These are phyloP conservation scores for Melampsora larici-populina DNA, from an alignment of 1,284 basidiomycete species.

Conservation along the genomic window DNA sequence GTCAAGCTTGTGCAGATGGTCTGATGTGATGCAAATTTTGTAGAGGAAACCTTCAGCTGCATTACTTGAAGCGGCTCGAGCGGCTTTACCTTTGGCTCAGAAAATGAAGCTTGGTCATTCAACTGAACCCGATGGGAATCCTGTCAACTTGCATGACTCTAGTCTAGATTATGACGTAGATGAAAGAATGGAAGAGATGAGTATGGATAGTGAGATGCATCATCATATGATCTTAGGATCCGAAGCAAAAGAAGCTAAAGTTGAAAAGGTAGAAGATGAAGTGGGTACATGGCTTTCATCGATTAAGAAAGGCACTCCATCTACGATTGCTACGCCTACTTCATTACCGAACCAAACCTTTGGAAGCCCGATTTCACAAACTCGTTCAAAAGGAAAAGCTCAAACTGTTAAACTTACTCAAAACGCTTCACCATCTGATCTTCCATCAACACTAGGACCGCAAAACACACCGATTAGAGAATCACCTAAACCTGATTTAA, in stretches of 20 bases:
- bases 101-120: slow-evolving; percentile 39
- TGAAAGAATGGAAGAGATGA: slow-evolving; percentile 27
- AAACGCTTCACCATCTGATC: background rate
- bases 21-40: background rate
- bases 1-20: too few species aligned
- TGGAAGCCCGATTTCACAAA: background rate
- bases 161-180: slow-evolving; percentile 36
- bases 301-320: background rate
- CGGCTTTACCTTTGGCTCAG: slow-evolving; percentile 35
- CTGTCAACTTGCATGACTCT: slow-evolving; percentile 19
- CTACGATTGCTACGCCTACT: background rate
- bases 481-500: background rate
- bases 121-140: background rate
- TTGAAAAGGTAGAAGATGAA: background rate
- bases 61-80: slow-evolving; percentile 39
- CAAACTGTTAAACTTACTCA: slow-evolving; percentile 11
- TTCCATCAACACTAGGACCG: background rate
- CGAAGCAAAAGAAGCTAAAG: background rate
- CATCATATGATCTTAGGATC: background rate
- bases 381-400: background rate
- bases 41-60: slow-evolving; percentile 42
- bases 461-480: background rate
- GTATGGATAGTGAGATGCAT: slow-evolving; percentile 24
- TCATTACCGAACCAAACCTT: background rate
- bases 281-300: background rate